Evolutionary conservation across 192 early-diverging fungal species (phyloP), one percentile per base, ranked within the genome.

Genomic region (Coemansia sp.): DNA sequence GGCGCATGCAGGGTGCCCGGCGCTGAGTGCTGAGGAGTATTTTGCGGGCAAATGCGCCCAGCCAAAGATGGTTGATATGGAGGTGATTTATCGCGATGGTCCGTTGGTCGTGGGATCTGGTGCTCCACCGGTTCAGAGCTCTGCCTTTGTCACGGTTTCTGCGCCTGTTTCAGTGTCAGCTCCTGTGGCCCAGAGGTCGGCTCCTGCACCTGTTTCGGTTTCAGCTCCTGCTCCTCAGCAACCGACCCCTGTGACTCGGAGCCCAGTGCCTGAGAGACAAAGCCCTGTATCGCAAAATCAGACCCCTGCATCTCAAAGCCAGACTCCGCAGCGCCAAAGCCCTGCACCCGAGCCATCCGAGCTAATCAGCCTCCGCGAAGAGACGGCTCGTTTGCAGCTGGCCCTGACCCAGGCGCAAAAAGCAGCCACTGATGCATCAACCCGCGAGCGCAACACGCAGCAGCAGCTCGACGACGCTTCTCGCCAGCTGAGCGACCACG

Each of bases 11-110:
- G 92, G 91, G 47, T 86, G 90, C 45, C 85, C 97, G 8, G 83
- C 94, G 0, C 69, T 99, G 51, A 88, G 92, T n/a, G 90, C 91
- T 4, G 91, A 94, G 58, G 93, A 96, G 70, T 99, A 88, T 81
- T 96, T 98, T 79, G 82, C 70, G 8, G 97, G 96, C 14, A 89
- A 96, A 72, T 85, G 83, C 47, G 87, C 89, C 4, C 85, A 87
- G 16, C 96, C 97, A 2, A 91, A 67, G 47, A 31, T 71, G 57
- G 71, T 73, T 6, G 66, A 67, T 58, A 80, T 76, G 77, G 77
- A 72, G 55, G 37, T 19, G 10, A 25, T 78, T 23, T 72, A 59
- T 19, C 56, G 31, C 1, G 54, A 74, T 9, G 77, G 73, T 10
- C 76, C 74, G 37, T 47, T 74, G 41, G 27, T 74, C 52, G 71